Base-by-base conservation (phyloP, 2,329 filamentous ascomycete genomes). In the Aspergillus pseudoterreus region DNA sequence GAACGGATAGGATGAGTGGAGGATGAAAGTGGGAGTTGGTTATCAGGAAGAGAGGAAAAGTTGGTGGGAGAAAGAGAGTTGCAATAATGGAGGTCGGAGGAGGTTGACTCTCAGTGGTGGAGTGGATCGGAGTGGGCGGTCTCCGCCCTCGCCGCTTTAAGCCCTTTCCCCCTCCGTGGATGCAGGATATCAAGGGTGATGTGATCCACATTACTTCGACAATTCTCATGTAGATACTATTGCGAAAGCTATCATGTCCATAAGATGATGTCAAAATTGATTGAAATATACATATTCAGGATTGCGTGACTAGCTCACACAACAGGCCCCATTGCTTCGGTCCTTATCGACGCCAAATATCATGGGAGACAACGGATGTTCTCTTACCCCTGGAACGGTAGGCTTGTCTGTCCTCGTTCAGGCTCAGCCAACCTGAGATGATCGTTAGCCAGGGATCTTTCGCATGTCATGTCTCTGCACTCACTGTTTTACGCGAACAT, bases 401-500 rank as follows among this genome's bases (percentile, higher is more conserved):
- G 55, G 9, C 66, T 68, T 12, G 66, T 69, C 50, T 76, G 74
- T 10, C 74, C 74, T 58, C 74, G 68, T 52, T 75, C 72, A 5
- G 74, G 74, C 46, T 74, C 72, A 41, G 72, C 72, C 53, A 76
- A 64, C 55, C 71, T 73, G 50, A 47, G 21, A 36, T 45, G 47
- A 11, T 27, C 24, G 17, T 57, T 46, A 57, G 50, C 43, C 27
- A 43, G 27, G 24, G 17, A 22, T 4, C 12, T 22, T 19, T 36
- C 14, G 10, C 27, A 2, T 42, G 17, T 45, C 19, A 17, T 32
- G 10, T 22, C 19, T n/a, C 15, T 45, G 21, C 33, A 65, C 70
- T 53, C 69, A 73, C 68, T 76, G 74, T 54, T 73, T 73, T 11
- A 74, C 71, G 43, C 66, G 62, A 6, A 77, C 73, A 61, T 77